These are phyloP conservation scores for Pleurotus giganteus DNA, from an alignment of 768 basidiomycete genomes.

Conservation along the genomic window DNA sequence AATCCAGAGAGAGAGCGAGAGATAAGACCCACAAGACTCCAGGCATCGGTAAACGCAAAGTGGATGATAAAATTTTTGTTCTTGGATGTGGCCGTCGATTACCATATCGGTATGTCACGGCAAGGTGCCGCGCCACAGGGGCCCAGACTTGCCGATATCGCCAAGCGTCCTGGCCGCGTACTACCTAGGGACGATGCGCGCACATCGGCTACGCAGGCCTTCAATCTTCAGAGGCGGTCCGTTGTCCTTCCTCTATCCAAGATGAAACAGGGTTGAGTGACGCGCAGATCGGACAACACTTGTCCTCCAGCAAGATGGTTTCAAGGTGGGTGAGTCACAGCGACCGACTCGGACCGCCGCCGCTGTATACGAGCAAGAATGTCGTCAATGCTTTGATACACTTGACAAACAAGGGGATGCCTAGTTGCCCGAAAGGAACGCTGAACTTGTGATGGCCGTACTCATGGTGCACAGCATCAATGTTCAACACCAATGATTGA, in stretches of 20 bases:
- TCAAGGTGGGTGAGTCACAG: background rate
- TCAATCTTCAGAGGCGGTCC: too few relatives aligned
- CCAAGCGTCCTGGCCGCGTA: too few relatives aligned
- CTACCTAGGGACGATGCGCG: background rate
- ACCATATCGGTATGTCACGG: background rate
- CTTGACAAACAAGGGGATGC: background rate
- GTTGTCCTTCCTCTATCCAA: background rate
- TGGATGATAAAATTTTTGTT: background rate
- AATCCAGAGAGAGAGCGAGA: background rate
- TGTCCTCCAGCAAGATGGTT: background rate
- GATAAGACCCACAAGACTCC: background rate
- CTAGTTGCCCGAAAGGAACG: background rate
- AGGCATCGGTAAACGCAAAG: background rate
- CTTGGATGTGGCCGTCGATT: constrained; percentile 1
- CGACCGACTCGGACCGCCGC: background rate
- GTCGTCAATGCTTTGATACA: background rate
- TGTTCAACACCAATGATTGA: background rate
- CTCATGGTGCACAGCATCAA: background rate
- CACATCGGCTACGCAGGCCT: background rate
- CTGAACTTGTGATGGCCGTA: background rate
- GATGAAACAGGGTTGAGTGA: too few relatives aligned
- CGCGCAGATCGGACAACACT: too few relatives aligned
- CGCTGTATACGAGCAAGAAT: background rate
- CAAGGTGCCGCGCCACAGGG: background rate
- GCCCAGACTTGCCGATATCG: too few relatives aligned